Evolutionary conservation across 1,284 basidiomycete species (phyloP), one percentile per base, ranked within the genome.

Genomic region (Salmacisia buchloeana): DNA sequence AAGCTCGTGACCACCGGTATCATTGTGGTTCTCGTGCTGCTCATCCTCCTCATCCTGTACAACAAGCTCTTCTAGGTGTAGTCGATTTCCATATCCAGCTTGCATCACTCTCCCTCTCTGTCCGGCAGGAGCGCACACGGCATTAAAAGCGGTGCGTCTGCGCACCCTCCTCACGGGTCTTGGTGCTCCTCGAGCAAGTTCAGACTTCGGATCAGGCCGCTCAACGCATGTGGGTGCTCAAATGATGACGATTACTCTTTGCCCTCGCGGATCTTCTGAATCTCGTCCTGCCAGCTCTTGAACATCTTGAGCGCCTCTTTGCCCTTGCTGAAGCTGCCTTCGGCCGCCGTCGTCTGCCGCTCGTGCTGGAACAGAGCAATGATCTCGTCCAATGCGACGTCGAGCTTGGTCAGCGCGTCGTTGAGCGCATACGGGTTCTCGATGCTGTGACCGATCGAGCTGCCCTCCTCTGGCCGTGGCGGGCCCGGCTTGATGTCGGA

Each of bases 11-110:
- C 74, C 45, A 61, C 66, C 60, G 76, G 69, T 25, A 79, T 79
- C 65, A 67, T 79, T 27, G 64, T 66, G 52, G 72, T 78, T 59
- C 71, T 79, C 25, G 74, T 79, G n/a, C 68, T 79, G 25, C 67
- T 79, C 39, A 79, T 79, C 52, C 66, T 79, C 35, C 68, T 79
- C 39, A 79, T 79, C 59, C 68, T 79, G 49, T 78, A 78, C 66
- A 68, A 71, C 66, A 78, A 78, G 67, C 62, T 78, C 64, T 73
- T 49, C 46, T 54, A n/a, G n/a, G n/a, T n/a, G n/a, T n/a, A n/a
- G n/a, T n/a, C n/a, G n/a, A n/a, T n/a, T n/a, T n/a, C n/a, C n/a
- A 10, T n/a, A n/a, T n/a, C 36, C 36, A 39, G 10, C 36, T 39
- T n/a, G n/a, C n/a, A n/a, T n/a, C n/a, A n/a, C n/a, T n/a, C n/a